These are phyloP conservation scores for Colletotrichum tabaci DNA, from an alignment of 2,329 filamentous ascomycete species.

Conservation along the genomic window DNA sequence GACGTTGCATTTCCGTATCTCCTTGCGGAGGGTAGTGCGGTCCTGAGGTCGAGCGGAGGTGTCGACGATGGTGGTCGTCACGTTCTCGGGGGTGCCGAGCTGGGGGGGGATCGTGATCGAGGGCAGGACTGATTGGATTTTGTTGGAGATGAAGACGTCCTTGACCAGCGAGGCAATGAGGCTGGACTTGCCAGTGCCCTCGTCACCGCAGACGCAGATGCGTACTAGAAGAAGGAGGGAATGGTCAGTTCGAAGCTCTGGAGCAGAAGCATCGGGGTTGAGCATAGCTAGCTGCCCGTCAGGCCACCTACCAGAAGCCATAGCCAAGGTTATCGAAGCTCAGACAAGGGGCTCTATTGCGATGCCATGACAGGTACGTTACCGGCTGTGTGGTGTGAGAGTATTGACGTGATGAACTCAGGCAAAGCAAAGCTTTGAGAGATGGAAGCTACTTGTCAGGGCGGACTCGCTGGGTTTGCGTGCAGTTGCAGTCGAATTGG, in stretches of 20 bases:
- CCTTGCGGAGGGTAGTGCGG: conserved; percentile 88
- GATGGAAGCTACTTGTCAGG: background rate
- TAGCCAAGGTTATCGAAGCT: conserved; percentile 26
- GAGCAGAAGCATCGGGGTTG: background rate
- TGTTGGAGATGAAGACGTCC: conserved; percentile 94
- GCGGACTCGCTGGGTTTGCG: background rate
- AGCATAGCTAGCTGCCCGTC: conserved; percentile 16
- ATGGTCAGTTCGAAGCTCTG: conserved; percentile 33
- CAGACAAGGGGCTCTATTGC: conserved; percentile 20
- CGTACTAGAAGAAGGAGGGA: conserved; percentile 70
- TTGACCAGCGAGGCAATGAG: conserved; percentile 97
- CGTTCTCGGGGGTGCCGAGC: conserved; percentile 94
- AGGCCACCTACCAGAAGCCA: conserved; percentile 44
- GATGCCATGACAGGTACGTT: conserved; percentile 35
- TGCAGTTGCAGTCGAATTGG: conserved; percentile 11
- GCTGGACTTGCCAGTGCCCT: conserved; percentile 91
- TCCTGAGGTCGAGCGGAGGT: conserved; percentile 96
- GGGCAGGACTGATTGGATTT: conserved; percentile 94
- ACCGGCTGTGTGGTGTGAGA: background rate
- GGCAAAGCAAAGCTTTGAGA: background rate
- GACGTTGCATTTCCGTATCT: conserved; percentile 96
- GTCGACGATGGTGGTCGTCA: conserved; percentile 97
- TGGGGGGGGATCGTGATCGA: conserved; percentile 95
- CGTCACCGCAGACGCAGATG: conserved; percentile 96
- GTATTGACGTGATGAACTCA: background rate